These are phyloP conservation scores for Fusarium euwallaceae DNA, from an alignment of 2,329 filamentous ascomycete genomes.

Conservation along the genomic window DNA sequence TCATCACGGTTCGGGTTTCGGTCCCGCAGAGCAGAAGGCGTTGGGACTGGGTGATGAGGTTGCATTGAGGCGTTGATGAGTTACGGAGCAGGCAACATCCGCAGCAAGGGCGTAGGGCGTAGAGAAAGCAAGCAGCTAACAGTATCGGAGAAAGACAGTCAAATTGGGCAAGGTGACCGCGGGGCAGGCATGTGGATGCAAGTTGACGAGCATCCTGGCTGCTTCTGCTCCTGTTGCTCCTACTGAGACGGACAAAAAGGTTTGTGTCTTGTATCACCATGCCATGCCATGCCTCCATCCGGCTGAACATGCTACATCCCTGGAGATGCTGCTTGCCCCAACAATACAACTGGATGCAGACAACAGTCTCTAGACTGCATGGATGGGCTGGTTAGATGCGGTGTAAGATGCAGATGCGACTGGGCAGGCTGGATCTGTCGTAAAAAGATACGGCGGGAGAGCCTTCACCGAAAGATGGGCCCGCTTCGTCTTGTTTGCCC, in stretches of 20 bases:
- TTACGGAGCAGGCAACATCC: neutral
- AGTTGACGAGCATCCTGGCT: conserved; percentile 7
- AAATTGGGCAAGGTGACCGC: neutral
- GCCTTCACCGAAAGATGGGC: conserved; percentile 28
- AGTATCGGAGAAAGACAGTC: neutral
- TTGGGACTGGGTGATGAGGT: conserved; percentile 7
- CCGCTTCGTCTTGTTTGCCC: neutral
- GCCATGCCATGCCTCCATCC: conserved; percentile 19
- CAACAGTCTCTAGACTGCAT: conserved; percentile 1
- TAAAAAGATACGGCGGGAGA: conserved; percentile 25
- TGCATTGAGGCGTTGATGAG: conserved; percentile 3
- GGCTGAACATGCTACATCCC: conserved; percentile 15
- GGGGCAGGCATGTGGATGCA: neutral
- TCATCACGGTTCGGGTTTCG: conserved; percentile 7
- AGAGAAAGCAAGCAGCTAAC: neutral
- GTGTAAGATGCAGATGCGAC: conserved; percentile 29
- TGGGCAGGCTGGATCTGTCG: conserved; percentile 35
- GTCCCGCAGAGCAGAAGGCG: conserved; percentile 9
- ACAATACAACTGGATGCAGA: conserved; percentile 8
- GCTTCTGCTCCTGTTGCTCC: neutral
- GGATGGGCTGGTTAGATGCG: conserved; percentile 9
- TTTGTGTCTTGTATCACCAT: conserved; percentile 12
- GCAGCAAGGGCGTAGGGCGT: conserved; percentile 8
- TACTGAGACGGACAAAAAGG: neutral
- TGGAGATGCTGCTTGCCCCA: conserved; percentile 14